Evolutionary conservation across 805 yeast species (phyloP).

Genomic region (Naumovozyma baii): DNA sequence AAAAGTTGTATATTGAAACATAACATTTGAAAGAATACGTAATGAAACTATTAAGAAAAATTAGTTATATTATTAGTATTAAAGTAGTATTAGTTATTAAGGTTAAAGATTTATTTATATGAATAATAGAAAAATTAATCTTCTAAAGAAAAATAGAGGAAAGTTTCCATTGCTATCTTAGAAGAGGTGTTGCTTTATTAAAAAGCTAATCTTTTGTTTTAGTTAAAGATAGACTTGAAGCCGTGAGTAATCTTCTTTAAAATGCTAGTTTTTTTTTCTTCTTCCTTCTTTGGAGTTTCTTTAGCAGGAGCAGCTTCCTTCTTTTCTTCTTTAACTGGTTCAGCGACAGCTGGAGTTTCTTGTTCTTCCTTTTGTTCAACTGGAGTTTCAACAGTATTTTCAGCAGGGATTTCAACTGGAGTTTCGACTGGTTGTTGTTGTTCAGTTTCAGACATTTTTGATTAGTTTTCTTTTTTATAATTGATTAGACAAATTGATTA

Average conservation of each 20-base stretch:
- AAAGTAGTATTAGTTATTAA: too few relatives aligned
- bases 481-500: background rate
- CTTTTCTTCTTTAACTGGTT: background rate
- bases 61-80: too few relatives aligned
- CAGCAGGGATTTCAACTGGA: background rate
- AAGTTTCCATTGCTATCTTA: too few relatives aligned
- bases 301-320: background rate
- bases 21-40: too few relatives aligned
- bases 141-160: too few relatives aligned
- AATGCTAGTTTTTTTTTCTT: constrained; percentile 3
- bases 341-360: background rate
- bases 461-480: background rate
- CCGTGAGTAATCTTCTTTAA: constrained; percentile 4
- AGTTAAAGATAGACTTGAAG: background rate
- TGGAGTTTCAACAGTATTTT: background rate
- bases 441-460: constrained; percentile 1
- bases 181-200: too few relatives aligned
- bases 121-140: too few relatives aligned
- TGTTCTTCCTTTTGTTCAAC: background rate
- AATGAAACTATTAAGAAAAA: too few relatives aligned
- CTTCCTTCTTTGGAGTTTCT: background rate
- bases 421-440: constrained; percentile 2
- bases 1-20: too few relatives aligned
- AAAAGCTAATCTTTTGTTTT: too few relatives aligned
- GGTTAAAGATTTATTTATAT: too few relatives aligned